Conservation (phyloP, 345 rosid genomes). For the Populus ilicifolia region DNA sequence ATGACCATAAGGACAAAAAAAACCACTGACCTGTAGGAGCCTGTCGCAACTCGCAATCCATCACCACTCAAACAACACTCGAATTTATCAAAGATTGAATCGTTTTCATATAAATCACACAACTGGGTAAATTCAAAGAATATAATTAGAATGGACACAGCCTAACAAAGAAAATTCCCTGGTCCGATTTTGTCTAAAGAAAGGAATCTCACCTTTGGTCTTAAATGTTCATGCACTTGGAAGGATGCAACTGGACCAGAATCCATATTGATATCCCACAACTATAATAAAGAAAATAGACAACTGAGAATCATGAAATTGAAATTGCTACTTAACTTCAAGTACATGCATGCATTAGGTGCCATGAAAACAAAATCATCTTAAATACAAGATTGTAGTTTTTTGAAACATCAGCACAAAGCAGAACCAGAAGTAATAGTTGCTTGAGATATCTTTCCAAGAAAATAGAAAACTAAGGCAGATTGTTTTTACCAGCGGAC, state of each 20-base stretch:
- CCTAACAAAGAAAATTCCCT: neutral
- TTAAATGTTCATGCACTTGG: constrained; percentile 73
- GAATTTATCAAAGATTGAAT: constrained; percentile 95
- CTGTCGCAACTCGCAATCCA: constrained; percentile 88
- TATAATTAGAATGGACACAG: constrained; percentile 14
- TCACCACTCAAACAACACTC: constrained; percentile 97
- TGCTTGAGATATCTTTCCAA: neutral
- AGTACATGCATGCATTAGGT: neutral
- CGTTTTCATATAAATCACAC: constrained; percentile 96
- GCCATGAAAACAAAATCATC: neutral
- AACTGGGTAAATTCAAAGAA: constrained; percentile 48
- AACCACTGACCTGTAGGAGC: constrained; percentile 82
- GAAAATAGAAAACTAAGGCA: neutral
- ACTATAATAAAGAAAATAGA: constrained; percentile 23
- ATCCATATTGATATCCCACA: constrained; percentile 92
- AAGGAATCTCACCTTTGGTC: constrained; percentile 59
- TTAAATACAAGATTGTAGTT: too few relatives aligned
- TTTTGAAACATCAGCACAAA: neutral
- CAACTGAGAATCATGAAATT: neutral
- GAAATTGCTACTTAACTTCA: neutral
- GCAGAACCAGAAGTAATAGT: neutral
- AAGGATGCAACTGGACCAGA: constrained; percentile 84
- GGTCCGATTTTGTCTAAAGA: neutral
- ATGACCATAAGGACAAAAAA: neutral
- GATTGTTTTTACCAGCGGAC: neutral